These are phyloP conservation scores for Flaveria floridana DNA, from an alignment of 140 eudicot genomes.

Conservation along the genomic window DNA sequence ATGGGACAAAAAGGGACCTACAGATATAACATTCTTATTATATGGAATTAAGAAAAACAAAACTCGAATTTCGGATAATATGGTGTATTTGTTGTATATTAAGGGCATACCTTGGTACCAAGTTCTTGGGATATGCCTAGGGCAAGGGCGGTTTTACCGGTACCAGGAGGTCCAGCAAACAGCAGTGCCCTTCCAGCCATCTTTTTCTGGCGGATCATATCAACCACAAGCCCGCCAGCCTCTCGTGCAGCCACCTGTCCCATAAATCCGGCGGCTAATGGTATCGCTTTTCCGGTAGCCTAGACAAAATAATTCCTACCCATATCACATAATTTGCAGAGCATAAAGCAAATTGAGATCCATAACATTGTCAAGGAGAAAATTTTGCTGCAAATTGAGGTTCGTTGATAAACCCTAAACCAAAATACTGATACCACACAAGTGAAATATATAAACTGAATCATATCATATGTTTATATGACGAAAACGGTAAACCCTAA, in stretches of 20 bases:
- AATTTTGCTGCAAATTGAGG: background rate
- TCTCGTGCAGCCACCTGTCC: slow-evolving; percentile 94
- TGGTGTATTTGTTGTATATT: background rate
- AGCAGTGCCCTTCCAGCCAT: slow-evolving; percentile 94
- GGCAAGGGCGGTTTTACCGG: slow-evolving; percentile 97
- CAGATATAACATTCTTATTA: slow-evolving; percentile 5
- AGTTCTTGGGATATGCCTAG: slow-evolving; percentile 95
- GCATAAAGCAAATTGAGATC: background rate
- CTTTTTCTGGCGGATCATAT: slow-evolving; percentile 95
- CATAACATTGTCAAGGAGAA: background rate
- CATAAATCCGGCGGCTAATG: slow-evolving; percentile 95
- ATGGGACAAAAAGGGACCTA: slow-evolving; percentile 99
- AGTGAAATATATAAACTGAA: background rate
- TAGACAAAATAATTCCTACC: slow-evolving; percentile 18
- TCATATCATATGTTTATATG: too few species aligned
- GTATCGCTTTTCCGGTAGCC: slow-evolving; percentile 75
- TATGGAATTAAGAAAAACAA: background rate
- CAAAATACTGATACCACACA: background rate
- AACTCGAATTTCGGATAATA: background rate
- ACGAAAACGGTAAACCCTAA: slow-evolving; percentile 17
- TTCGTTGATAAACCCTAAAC: background rate
- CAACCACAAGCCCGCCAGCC: slow-evolving; percentile 97
- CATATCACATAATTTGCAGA: slow-evolving; percentile 15
- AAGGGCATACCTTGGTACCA: slow-evolving; percentile 76
- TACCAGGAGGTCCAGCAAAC: slow-evolving; percentile 98